Evolutionary conservation across 208 protist species (phyloP).

Genomic region (Trypanosoma theileri): DNA sequence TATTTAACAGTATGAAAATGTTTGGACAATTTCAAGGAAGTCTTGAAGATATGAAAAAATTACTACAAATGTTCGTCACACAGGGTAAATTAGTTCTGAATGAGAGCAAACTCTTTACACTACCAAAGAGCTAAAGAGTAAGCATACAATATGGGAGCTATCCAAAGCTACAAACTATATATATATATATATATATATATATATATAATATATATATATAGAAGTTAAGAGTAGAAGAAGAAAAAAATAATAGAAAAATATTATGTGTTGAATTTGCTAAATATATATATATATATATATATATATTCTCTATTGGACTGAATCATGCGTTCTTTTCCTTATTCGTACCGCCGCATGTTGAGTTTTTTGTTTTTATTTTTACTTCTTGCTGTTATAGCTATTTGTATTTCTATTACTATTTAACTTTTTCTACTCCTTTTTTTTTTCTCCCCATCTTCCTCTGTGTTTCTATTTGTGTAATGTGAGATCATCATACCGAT

Average conservation of each 20-base stretch:
- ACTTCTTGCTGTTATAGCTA: not conserved
- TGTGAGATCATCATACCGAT: not conserved
- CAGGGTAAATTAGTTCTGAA: slow-evolving; percentile 50
- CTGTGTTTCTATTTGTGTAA: not conserved
- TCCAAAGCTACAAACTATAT: not conserved
- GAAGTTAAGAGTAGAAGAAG: not conserved
- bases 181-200: slow-evolving; percentile 1
- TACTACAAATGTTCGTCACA: slow-evolving; percentile 68
- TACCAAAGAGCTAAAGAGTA: slow-evolving; percentile 23
- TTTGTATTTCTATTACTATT: not conserved
- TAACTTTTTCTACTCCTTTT: not conserved
- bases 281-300: not conserved
- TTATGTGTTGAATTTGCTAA: not conserved
- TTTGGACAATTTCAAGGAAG: slow-evolving; percentile 64
- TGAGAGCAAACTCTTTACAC: slow-evolving; percentile 63
- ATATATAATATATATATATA: not conserved
- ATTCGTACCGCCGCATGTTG: not conserved
- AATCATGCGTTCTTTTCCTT: not conserved
- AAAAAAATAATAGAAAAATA: slow-evolving; percentile 13
- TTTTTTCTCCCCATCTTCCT: slow-evolving; percentile 13
- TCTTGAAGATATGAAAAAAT: slow-evolving; percentile 51
- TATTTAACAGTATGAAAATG: slow-evolving; percentile 86
- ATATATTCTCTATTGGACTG: not conserved
- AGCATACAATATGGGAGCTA: not conserved
- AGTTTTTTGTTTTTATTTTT: slow-evolving; percentile 7